Base-by-base conservation (phyloP, 2,329 filamentous ascomycete genomes). In the Penicillium crustosum region DNA sequence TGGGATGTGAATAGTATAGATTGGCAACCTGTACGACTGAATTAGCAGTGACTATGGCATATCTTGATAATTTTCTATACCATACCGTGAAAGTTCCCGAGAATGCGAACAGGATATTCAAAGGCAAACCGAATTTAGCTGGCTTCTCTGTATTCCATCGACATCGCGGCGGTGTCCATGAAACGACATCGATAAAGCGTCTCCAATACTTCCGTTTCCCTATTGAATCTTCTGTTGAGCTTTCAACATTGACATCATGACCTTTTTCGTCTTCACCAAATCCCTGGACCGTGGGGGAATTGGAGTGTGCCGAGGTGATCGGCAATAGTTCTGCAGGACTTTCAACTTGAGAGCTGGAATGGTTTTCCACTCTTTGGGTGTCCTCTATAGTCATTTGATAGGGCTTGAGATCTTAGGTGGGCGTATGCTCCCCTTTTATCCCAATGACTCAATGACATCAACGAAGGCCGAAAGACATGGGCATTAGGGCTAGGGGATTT, bases 1-100 rank as follows among this genome's bases (percentile, higher is more conserved):
- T 89, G 0, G 90, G 89, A 66, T 93, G 89, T 58, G 84, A 90
- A 73, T 93, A 92, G 75, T 93, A 93, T 3, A 93, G 78, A 65
- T 93, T 93, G 19, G 89, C 89, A 7, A 93, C 90, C 0, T 63
- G 35, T 90, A 31, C 2, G 10, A n/a, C 2, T 17, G 3, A n/a
- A 43, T 59, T 31, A 58, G 56, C 41, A n/a, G 42, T 27, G 35
- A 17, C 12, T 13, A n/a, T 27, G 3, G 27, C 1, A 25, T 15
- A 7, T 15, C 36, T 27, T 4, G 17, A 13, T 50, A 7, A 2
- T 33, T 19, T 43, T 25, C 48, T 53, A 48, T 47, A 1, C n/a
- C 59, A 39, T 58, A 63, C 61, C n/a, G 70, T 72, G 54, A 73
- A 72, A 2, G 70, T 71, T 5, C 77, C 81, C 0, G 83, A 88